These are phyloP conservation scores for Tillandsia fasciculata DNA, from an alignment of 176 grass and related monocot species.

Conservation along the genomic window DNA sequence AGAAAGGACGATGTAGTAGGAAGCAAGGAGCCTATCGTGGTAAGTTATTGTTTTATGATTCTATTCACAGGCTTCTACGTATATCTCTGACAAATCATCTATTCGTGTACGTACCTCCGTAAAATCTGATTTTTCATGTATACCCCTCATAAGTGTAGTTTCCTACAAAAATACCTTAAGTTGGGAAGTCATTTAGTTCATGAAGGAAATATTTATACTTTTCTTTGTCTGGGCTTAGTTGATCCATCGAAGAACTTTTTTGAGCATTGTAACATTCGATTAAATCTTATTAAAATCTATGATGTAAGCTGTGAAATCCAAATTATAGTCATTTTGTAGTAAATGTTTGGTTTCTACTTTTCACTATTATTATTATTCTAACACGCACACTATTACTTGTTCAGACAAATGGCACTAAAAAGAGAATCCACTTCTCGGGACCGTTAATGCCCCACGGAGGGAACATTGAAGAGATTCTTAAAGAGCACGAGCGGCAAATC, in stretches of 20 bases:
- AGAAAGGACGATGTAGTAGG: constrained; percentile 51
- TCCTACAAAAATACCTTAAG: not conserved
- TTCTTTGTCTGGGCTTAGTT: too few species aligned
- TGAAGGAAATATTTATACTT: too few species aligned
- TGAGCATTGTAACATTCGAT: too few species aligned
- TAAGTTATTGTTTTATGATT: constrained; percentile 33
- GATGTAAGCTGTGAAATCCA: not conserved
- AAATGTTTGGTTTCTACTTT: not conserved
- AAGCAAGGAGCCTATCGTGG: constrained; percentile 55
- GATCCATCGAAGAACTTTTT: too few species aligned
- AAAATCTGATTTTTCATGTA: too few species aligned
- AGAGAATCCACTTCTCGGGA: constrained; percentile 93
- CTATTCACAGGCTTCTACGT: not conserved
- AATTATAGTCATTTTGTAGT: not conserved
- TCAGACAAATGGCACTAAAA: constrained; percentile 62
- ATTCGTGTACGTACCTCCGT: not conserved
- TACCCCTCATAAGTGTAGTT: too few species aligned
- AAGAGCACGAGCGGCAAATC: constrained; percentile 85
- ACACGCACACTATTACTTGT: not conserved
- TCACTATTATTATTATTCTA: constrained; percentile 4
- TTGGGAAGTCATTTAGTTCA: too few species aligned
- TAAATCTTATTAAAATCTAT: too few species aligned
- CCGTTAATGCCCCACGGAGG: constrained; percentile 89
- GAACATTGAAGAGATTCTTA: constrained; percentile 84
- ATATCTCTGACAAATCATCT: not conserved